phyloP scores from a whole-genome alignment of 2,329 filamentous ascomycete species.

The Dactylellina parvicollis region DNA sequence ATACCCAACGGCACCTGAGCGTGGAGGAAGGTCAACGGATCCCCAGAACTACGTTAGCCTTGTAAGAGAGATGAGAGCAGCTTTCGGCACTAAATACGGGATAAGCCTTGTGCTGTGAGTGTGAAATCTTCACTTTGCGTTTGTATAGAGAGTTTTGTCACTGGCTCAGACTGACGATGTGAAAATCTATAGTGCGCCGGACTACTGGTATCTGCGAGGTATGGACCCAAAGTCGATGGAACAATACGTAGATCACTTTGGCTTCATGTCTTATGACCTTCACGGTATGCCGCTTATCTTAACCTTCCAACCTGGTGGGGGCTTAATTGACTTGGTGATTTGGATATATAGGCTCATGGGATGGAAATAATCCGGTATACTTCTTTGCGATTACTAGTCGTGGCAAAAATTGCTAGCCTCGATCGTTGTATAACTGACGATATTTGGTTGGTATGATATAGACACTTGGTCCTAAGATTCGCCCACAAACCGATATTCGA shows the following conservation, averaged over 20 bases:
- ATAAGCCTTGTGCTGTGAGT: constrained; percentile 36
- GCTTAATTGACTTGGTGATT: background rate
- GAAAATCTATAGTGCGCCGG: background rate
- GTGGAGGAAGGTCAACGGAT: constrained; percentile 61
- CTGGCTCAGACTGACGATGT: background rate
- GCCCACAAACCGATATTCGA: constrained; percentile 64
- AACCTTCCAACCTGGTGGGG: background rate
- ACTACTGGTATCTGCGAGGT: constrained; percentile 58
- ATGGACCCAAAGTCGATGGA: constrained; percentile 58
- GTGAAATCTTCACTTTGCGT: background rate
- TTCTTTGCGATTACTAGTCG: constrained; percentile 55
- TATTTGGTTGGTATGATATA: constrained; percentile 66
- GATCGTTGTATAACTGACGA: no score
- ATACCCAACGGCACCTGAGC: constrained; percentile 61
- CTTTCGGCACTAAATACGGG: constrained; percentile 60
- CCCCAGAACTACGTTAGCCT: constrained; percentile 59
- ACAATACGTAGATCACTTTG: constrained; percentile 59
- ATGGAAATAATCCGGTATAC: constrained; percentile 10
- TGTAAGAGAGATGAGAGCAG: constrained; percentile 58
- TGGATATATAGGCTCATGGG: constrained; percentile 17
- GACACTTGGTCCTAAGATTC: constrained; percentile 62
- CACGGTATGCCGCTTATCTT: constrained; percentile 54
- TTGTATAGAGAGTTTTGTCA: background rate
- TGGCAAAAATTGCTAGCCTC: constrained; percentile 60
- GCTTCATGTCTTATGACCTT: constrained; percentile 59